These are phyloP conservation scores for Camillea tinctor DNA, from an alignment of 2,329 filamentous ascomycete genomes.

Conservation along the genomic window DNA sequence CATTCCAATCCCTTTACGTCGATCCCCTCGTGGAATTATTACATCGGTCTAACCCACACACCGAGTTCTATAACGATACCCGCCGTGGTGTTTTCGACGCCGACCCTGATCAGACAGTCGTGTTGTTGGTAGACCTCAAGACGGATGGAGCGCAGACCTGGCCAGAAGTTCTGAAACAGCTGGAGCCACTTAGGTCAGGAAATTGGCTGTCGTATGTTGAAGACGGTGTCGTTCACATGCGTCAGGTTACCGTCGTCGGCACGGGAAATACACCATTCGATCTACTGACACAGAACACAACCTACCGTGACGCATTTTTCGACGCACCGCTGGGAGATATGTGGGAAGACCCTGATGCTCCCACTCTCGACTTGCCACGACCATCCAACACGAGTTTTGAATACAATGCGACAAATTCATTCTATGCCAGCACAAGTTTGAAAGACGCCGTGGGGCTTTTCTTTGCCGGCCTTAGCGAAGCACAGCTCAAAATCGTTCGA, in stretches of 20 bases:
- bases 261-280: slow-evolving; percentile 65
- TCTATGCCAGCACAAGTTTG: slow-evolving; percentile 60
- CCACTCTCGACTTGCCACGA: slow-evolving; percentile 4
- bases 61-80: slow-evolving; percentile 44
- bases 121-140: slow-evolving; percentile 71
- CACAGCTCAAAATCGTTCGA: slow-evolving; percentile 41
- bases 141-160: slow-evolving; percentile 51
- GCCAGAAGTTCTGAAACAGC: slow-evolving; percentile 50
- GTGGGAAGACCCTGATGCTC: slow-evolving; percentile 35
- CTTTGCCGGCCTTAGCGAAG: slow-evolving; percentile 40
- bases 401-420: slow-evolving; percentile 52
- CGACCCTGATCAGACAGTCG: slow-evolving; percentile 52
- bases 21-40: slow-evolving; percentile 62
- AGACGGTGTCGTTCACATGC: slow-evolving; percentile 46
- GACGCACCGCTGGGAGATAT: slow-evolving; percentile 58
- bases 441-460: slow-evolving; percentile 46
- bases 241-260: slow-evolving; percentile 67
- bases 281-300: slow-evolving; percentile 49
- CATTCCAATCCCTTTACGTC: slow-evolving; percentile 63
- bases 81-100: slow-evolving; percentile 56
- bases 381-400: slow-evolving; percentile 1
- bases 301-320: slow-evolving; percentile 62
- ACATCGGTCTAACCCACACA: slow-evolving; percentile 48
- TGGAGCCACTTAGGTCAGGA: slow-evolving; percentile 57
- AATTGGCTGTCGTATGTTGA: slow-evolving; percentile 57